A percentile compares a stretch with the other conserved stretches of the same genome.
phyloP scores from a whole-genome alignment of 768 basidiomycete species.

The Hypholoma sublateritium region DNA sequence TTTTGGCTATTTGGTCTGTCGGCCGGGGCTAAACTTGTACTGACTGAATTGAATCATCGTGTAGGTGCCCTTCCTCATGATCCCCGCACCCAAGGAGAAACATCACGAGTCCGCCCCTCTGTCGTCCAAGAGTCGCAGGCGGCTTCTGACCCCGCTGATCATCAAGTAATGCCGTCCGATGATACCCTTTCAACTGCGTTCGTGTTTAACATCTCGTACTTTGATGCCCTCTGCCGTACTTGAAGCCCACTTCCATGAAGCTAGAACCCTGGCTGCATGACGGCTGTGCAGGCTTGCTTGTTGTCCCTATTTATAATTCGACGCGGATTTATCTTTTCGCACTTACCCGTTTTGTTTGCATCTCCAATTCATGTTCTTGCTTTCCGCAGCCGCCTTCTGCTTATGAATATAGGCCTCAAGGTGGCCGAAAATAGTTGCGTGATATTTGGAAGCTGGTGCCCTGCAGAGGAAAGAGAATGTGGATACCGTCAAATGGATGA shows the following conservation, averaged over 20 bases:
- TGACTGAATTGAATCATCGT: neutral
- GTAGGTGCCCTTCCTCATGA: slow-evolving; percentile 42
- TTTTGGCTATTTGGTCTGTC: neutral
- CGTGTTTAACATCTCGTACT: neutral
- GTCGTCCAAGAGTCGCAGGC: slow-evolving; percentile 25
- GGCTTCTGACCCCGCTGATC: slow-evolving; percentile 31
- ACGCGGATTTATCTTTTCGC: neutral
- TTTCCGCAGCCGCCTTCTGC: slow-evolving; percentile 9
- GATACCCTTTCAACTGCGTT: neutral
- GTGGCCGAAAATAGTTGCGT: neutral
- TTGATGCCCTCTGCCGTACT: neutral
- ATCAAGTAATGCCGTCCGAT: slow-evolving; percentile 20
- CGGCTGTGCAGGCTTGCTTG: neutral
- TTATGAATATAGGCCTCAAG: neutral
- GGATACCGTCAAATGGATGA: neutral
- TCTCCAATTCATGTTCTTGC: slow-evolving; percentile 11
- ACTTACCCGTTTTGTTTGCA: slow-evolving; percentile 6
- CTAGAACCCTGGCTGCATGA: neutral
- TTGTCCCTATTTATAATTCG: neutral
- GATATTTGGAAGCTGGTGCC: neutral
- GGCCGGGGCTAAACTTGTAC: neutral
- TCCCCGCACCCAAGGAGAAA: slow-evolving; percentile 36
- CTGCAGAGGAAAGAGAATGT: no score
- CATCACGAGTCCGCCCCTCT: slow-evolving; percentile 15
- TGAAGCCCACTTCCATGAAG: neutral